Conservation (phyloP, 306 rosid species). For the Lagenaria siceraria region DNA sequence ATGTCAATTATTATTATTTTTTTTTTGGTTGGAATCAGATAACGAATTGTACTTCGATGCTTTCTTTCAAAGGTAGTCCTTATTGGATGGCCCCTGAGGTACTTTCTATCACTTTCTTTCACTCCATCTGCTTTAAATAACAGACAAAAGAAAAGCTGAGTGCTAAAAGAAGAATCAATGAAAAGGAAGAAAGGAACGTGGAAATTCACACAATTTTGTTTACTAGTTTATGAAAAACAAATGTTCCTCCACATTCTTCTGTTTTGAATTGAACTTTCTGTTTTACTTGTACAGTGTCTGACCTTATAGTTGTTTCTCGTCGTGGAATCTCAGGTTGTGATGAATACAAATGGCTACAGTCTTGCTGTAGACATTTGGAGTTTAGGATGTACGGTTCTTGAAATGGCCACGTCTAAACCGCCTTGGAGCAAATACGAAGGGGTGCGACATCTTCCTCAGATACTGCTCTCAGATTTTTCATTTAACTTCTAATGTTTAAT, state of each 20-base stretch:
- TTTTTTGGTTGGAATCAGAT: constrained; percentile 39
- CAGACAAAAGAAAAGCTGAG: background rate
- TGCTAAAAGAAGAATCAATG: background rate
- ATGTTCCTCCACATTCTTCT: background rate
- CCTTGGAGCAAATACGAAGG: constrained; percentile 99
- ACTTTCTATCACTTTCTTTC: background rate
- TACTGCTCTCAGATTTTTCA: background rate
- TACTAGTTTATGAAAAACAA: background rate
- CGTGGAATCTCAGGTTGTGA: constrained; percentile 63
- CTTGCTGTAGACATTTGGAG: constrained; percentile 97
- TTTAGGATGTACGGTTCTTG: constrained; percentile 96
- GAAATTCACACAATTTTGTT: background rate
- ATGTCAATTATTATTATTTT: background rate
- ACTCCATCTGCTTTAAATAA: background rate
- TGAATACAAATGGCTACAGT: constrained; percentile 78
- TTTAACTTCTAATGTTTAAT: background rate
- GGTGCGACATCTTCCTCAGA: constrained; percentile 45
- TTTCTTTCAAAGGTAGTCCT: constrained; percentile 99
- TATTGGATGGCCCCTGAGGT: constrained; percentile 99
- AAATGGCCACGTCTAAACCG: constrained; percentile 92
- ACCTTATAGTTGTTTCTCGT: constrained; percentile 3
- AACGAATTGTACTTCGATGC: constrained; percentile 62
- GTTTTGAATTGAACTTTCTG: background rate
- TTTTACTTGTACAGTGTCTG: background rate
- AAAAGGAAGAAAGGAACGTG: background rate